Conservation (phyloP, 805 yeast genomes). For the Starmerella stellata region DNA sequence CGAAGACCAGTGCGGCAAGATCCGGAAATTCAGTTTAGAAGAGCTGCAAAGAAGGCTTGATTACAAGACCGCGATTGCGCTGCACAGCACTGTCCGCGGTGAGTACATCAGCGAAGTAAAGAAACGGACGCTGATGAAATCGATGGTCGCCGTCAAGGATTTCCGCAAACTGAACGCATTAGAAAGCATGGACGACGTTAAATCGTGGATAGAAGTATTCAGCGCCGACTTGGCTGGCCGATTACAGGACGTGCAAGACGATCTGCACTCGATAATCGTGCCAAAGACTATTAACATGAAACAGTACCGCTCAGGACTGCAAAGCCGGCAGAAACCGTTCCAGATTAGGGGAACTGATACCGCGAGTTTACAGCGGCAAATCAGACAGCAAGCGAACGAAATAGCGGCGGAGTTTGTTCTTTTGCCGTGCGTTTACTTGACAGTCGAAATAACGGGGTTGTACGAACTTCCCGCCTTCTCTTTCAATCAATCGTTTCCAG, state of each 20-base stretch:
- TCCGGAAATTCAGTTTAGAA: conserved; percentile 6
- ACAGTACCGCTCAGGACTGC: conserved; percentile 9
- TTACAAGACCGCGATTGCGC: conserved; percentile 29
- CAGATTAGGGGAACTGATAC: conserved; percentile 1
- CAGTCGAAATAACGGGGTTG: conserved; percentile 12
- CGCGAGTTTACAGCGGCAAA: conserved; percentile 4
- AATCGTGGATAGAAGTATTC: conserved; percentile 68
- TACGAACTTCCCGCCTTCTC: conserved; percentile 8
- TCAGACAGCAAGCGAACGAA: conserved; percentile 5
- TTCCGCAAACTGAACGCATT: conserved; percentile 39
- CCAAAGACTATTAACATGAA: conserved; percentile 40
- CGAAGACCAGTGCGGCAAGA: conserved; percentile 28
- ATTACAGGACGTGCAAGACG: conserved; percentile 57
- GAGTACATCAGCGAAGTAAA: conserved; percentile 35
- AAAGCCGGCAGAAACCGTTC: conserved; percentile 11
- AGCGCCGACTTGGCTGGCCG: conserved; percentile 61
- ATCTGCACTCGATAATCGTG: conserved; percentile 28
- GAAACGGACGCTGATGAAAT: conserved; percentile 45
- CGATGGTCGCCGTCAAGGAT: conserved; percentile 81
- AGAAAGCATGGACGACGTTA: conserved; percentile 35
- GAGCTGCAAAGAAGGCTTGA: conserved; percentile 31
- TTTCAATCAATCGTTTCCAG: conserved; percentile 12
- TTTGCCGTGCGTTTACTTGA: conserved; percentile 11
- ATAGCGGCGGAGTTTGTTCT: conserved; percentile 5
- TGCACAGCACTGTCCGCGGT: conserved; percentile 54